Evolutionary conservation across 345 rosid species (phyloP).

Genomic region (Salix dunnii): DNA sequence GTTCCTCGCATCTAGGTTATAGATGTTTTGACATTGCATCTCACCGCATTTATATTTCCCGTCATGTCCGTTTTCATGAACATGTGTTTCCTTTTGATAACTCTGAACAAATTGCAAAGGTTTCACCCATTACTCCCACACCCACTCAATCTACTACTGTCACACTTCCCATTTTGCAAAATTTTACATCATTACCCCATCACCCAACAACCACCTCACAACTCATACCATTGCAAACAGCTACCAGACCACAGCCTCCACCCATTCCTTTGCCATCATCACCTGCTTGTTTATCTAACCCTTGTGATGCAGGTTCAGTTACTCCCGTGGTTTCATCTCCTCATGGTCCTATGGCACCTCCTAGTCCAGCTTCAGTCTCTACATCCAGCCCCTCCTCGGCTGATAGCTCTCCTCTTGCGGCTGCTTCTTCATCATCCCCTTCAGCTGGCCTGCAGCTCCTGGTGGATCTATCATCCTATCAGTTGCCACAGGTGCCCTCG

Average conservation of each 20-base stretch:
- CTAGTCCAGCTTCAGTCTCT: no score
- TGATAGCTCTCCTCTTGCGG: accelerated
- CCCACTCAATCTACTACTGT: no score
- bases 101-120: background rate
- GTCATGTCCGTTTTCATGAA: background rate
- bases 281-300: background rate
- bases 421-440: background rate
- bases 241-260: accelerated
- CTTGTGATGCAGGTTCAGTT: background rate
- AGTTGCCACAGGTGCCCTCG: accelerated
- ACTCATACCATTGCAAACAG: accelerated
- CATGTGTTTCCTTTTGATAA: no score
- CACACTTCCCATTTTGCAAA: accelerated
- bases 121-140: accelerated
- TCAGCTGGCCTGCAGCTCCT: accelerated
- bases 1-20: background rate
- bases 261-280: background rate
- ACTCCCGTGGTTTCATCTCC: accelerated
- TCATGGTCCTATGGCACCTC: no score
- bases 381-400: accelerated
- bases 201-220: accelerated
- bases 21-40: background rate
- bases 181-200: background rate
- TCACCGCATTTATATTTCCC: no score
- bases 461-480: background rate